Conservation (phyloP, 2,329 filamentous ascomycete species). For the Exophiala phaeomuriformis region DNA sequence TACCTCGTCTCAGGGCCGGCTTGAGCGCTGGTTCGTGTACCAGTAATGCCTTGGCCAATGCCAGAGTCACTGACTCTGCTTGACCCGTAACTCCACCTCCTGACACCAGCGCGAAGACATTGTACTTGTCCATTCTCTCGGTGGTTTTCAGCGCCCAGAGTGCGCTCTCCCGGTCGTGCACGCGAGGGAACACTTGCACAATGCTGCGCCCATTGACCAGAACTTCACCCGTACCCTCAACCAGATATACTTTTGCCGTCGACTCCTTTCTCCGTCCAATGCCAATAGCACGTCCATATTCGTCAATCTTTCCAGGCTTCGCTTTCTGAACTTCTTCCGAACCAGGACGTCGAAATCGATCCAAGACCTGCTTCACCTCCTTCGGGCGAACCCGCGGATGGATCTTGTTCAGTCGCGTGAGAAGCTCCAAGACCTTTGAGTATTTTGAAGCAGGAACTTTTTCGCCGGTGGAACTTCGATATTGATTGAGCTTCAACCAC, state of each 20-base stretch:
- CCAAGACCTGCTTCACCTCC: conserved; percentile 59
- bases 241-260: conserved; percentile 73
- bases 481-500: conserved; percentile 74
- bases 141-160: conserved; percentile 84
- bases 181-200: conserved; percentile 69
- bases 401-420: conserved; percentile 77
- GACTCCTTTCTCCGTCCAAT: conserved; percentile 84
- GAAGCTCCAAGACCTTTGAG: conserved; percentile 64
- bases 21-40: conserved; percentile 91
- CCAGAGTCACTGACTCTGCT: conserved; percentile 87
- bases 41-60: conserved; percentile 76
- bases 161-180: conserved; percentile 91
- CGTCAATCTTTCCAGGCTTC: conserved; percentile 62
- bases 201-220: conserved; percentile 85
- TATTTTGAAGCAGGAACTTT: conserved; percentile 70
- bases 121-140: conserved; percentile 86
- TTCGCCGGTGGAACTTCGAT: conserved; percentile 64
- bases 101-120: conserved; percentile 76
- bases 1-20: conserved; percentile 79
- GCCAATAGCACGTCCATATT: conserved; percentile 68
- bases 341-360: conserved; percentile 65
- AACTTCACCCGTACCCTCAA: conserved; percentile 87
- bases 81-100: conserved; percentile 93
- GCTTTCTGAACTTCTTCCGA: conserved; percentile 61
- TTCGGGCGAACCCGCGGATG: conserved; percentile 67